phyloP scores from a whole-genome alignment of 352 stramenopile species.

The Phytopythium ostracodes region DNA sequence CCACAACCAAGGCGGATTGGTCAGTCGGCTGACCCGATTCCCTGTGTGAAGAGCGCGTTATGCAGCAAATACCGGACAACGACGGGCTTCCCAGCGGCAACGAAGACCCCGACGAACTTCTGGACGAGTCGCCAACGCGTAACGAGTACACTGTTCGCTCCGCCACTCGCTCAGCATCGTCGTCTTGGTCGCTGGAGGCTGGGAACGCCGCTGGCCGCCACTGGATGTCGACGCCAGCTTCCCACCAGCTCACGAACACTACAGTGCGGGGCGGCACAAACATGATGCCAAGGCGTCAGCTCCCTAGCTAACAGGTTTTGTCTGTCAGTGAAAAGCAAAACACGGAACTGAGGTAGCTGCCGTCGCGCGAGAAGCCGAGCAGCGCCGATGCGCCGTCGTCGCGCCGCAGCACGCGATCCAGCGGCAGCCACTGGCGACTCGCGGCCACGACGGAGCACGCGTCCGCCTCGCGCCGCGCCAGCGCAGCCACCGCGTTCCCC shows the following conservation, averaged over 20 bases:
- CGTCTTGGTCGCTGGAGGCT: slow-evolving; percentile 10
- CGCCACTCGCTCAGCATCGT: neutral
- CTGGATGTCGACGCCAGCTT: slow-evolving; percentile 34
- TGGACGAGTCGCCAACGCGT: slow-evolving; percentile 12
- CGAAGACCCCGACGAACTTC: too few relatives aligned
- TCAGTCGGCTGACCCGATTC: too few relatives aligned
- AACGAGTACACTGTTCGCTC: slow-evolving; percentile 15
- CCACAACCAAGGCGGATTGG: too few relatives aligned
- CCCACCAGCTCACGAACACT: slow-evolving; percentile 53
- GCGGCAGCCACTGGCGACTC: slow-evolving; percentile 9
- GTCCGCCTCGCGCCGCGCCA: slow-evolving; percentile 7
- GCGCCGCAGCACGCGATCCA: slow-evolving; percentile 30
- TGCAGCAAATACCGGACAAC: neutral
- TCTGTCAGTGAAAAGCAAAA: neutral
- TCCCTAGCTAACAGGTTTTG: neutral
- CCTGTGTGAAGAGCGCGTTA: neutral
- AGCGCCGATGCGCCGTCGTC: slow-evolving; percentile 49
- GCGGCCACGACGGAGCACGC: neutral
- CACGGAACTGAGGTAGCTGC: slow-evolving; percentile 43
- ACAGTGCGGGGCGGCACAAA: neutral
- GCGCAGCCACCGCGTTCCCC: neutral
- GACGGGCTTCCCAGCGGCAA: neutral
- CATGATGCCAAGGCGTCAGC: too few relatives aligned
- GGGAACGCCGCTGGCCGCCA: slow-evolving; percentile 36
- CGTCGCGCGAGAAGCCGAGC: slow-evolving; percentile 67